Conservation (phyloP, 2,329 filamentous ascomycete species). For the Thielaviopsis musarum region DNA sequence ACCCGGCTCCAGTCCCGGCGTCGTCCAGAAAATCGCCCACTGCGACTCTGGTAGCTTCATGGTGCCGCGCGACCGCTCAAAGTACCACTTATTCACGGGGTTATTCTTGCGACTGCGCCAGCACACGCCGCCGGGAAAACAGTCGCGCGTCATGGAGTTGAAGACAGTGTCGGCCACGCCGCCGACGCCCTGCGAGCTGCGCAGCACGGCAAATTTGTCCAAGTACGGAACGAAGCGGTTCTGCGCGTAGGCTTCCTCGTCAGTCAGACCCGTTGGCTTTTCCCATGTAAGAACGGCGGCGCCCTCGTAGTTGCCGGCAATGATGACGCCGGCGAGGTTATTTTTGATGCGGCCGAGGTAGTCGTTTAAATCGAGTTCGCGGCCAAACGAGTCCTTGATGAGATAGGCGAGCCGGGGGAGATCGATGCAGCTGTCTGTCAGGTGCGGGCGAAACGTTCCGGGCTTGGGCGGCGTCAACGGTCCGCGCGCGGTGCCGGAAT, state of each 20-base stretch:
- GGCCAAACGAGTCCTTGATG: conserved; percentile 84
- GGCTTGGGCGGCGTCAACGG: conserved; percentile 53
- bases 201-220: conserved; percentile 92
- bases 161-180: conserved; percentile 94
- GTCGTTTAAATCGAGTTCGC: conserved; percentile 65
- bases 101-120: conserved; percentile 86
- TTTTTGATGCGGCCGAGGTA: conserved; percentile 69
- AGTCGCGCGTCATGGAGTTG: conserved; percentile 81
- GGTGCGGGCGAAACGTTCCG: conserved; percentile 42
- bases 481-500: conserved; percentile 53
- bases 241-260: conserved; percentile 35
- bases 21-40: conserved; percentile 99
- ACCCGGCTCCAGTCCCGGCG: conserved; percentile 41
- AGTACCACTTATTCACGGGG: conserved; percentile 98
- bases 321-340: conserved; percentile 76
- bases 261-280: conserved; percentile 42
- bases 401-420: conserved; percentile 66
- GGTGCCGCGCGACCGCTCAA: conserved; percentile 71
- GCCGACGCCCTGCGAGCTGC: conserved; percentile 71
- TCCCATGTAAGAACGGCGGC: conserved; percentile 95
- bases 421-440: conserved; percentile 71
- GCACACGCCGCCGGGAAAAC: conserved; percentile 76
- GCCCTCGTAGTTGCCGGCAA: conserved; percentile 92
- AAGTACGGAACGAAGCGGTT: conserved; percentile 73
- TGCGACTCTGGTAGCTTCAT: conserved; percentile 67